phyloP scores from a whole-genome alignment of 441 rosid species.

The Pelargonium citronellum region DNA sequence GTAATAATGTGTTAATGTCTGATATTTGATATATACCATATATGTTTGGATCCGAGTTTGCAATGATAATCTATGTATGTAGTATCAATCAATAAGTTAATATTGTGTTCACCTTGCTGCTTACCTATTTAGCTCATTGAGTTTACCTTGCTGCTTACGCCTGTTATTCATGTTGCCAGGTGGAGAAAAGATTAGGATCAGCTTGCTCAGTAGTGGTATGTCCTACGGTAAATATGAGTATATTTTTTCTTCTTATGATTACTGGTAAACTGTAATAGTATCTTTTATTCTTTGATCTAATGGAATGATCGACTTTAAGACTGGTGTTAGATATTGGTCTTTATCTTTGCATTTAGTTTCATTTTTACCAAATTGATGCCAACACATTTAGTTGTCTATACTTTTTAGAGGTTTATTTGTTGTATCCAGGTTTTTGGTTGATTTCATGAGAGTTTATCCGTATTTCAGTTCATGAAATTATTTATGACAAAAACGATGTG shows the following conservation, averaged over 20 bases:
- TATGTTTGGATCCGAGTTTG: too few relatives aligned
- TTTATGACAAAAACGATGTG: background rate
- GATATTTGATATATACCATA: too few relatives aligned
- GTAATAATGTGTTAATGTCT: too few relatives aligned
- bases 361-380: background rate
- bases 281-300: background rate
- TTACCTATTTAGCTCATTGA: background rate
- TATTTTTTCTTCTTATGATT: conserved; percentile 6
- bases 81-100: too few relatives aligned
- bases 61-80: too few relatives aligned
- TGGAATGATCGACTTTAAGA: background rate
- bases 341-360: background rate
- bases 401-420: background rate
- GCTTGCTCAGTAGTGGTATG: conserved; percentile 1
- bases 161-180: background rate
- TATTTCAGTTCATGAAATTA: background rate
- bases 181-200: background rate
- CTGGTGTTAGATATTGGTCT: background rate
- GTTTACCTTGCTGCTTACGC: background rate
- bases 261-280: background rate
- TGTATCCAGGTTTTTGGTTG: background rate
- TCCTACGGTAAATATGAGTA: background rate
- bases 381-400: background rate
- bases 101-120: too few relatives aligned
- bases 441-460: background rate